Conservation (phyloP, 2,329 filamentous ascomycete species). For the Penicillium freii region DNA sequence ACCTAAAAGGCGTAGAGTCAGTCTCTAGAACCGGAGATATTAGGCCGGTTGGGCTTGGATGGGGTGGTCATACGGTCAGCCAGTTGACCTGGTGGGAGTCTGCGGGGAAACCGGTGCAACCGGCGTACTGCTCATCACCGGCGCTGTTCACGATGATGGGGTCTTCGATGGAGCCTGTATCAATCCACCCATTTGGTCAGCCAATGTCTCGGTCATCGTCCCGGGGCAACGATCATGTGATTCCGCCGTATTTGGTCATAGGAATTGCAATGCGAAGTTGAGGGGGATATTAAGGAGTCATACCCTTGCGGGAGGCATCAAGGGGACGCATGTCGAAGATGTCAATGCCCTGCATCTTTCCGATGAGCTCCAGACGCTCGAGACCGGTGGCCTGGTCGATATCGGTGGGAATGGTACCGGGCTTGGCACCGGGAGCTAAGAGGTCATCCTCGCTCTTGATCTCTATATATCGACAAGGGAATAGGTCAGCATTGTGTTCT, state of each 20-base stretch:
- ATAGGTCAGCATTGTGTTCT: constrained; percentile 25
- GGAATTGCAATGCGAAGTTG: not conserved
- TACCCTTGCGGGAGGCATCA: constrained; percentile 84
- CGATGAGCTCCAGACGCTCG: constrained; percentile 96
- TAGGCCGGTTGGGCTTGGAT: not conserved
- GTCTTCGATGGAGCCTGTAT: constrained; percentile 76
- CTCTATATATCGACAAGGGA: constrained; percentile 55
- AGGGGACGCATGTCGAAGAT: constrained; percentile 98
- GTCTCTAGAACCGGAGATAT: not conserved
- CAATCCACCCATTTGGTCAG: constrained; percentile 8
- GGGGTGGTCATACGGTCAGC: constrained; percentile 69
- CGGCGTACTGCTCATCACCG: constrained; percentile 93
- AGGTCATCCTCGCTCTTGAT: constrained; percentile 82
- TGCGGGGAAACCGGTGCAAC: constrained; percentile 90
- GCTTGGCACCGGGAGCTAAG: constrained; percentile 72
- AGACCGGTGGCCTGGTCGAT: constrained; percentile 94
- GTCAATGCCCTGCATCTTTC: constrained; percentile 98
- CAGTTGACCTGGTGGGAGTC: constrained; percentile 90
- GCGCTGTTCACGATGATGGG: constrained; percentile 88
- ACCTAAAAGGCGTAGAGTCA: constrained; percentile 53
- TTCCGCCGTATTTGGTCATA: not conserved
- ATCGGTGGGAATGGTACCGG: constrained; percentile 87
- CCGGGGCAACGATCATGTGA: not conserved
- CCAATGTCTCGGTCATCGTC: not conserved
- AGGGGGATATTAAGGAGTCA: constrained; percentile 32